Conservation (phyloP, 129 eudicot species). For the Tagetes patula region DNA sequence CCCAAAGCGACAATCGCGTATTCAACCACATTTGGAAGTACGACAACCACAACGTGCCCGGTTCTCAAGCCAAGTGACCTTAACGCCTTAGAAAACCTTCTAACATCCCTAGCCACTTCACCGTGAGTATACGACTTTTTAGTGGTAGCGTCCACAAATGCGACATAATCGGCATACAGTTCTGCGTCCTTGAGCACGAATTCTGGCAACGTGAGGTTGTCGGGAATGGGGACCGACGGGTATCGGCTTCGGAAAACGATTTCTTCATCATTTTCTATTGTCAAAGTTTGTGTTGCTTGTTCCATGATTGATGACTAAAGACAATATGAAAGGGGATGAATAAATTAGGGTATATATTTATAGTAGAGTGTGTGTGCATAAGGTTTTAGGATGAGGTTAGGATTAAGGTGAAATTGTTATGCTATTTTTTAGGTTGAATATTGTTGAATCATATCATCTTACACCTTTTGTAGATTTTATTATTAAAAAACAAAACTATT, state of each 20-base stretch:
- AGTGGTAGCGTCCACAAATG: slow-evolving; percentile 70
- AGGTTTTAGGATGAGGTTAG: slow-evolving; percentile 35
- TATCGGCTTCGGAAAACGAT: slow-evolving; percentile 65
- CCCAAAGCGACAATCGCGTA: slow-evolving; percentile 84
- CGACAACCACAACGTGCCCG: slow-evolving; percentile 81
- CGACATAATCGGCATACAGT: slow-evolving; percentile 57
- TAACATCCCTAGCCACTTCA: slow-evolving; percentile 60
- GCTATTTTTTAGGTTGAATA: slow-evolving; percentile 42
- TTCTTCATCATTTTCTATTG: slow-evolving; percentile 42
- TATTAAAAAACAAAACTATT: neutral
- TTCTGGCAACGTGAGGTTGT: slow-evolving; percentile 62
- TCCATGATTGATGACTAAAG: slow-evolving; percentile 34
- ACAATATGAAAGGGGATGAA: neutral
- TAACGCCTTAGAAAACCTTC: slow-evolving; percentile 82
- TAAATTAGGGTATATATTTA: slow-evolving; percentile 15
- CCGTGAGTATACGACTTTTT: slow-evolving; percentile 63
- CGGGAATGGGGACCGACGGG: slow-evolving; percentile 68
- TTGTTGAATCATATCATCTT: slow-evolving; percentile 52
- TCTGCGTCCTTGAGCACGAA: slow-evolving; percentile 76
- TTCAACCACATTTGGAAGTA: slow-evolving; percentile 74
- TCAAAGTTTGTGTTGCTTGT: slow-evolving; percentile 20
- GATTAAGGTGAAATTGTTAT: slow-evolving; percentile 34
- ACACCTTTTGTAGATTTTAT: neutral
- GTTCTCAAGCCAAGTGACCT: slow-evolving; percentile 83
- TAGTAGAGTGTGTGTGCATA: slow-evolving; percentile 38